Conservation (phyloP, 345 rosid species). For the Eucalyptus globulus region DNA sequence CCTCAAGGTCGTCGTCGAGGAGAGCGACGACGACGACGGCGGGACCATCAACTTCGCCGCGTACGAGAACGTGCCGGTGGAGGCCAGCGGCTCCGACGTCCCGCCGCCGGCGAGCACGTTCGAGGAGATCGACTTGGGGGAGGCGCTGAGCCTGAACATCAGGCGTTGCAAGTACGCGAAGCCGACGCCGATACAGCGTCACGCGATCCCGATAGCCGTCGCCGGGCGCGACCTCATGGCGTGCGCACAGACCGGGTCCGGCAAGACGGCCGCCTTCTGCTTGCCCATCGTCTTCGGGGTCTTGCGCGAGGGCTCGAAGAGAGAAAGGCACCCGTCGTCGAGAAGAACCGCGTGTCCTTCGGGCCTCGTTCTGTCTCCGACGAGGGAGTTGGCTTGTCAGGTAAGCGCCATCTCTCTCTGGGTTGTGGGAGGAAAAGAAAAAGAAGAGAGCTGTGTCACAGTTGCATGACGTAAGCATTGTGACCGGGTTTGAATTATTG, state of each 20-base stretch:
- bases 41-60: background rate
- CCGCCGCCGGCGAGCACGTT: conserved; percentile 15
- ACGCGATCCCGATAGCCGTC: conserved; percentile 40
- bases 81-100: conserved; percentile 13
- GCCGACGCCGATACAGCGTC: conserved; percentile 45
- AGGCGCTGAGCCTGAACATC: conserved; percentile 18
- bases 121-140: conserved; percentile 19
- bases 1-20: background rate
- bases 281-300: conserved; percentile 33
- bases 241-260: conserved; percentile 51
- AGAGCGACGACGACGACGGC: background rate
- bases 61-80: conserved; percentile 18
- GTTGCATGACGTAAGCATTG: background rate
- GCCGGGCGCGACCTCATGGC: conserved; percentile 58
- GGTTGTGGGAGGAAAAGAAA: background rate
- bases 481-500: background rate
- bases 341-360: conserved; percentile 11
- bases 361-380: conserved; percentile 41
- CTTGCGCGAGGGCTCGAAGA: background rate
- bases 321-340: background rate
- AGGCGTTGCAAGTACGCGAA: conserved; percentile 25
- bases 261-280: conserved; percentile 48
- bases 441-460: background rate
- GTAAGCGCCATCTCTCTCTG: background rate
- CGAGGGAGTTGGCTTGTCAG: conserved; percentile 52